Base-by-base conservation (phyloP, 108 stramenopile genomes). In the Cyclostephanos invisitatus region DNA sequence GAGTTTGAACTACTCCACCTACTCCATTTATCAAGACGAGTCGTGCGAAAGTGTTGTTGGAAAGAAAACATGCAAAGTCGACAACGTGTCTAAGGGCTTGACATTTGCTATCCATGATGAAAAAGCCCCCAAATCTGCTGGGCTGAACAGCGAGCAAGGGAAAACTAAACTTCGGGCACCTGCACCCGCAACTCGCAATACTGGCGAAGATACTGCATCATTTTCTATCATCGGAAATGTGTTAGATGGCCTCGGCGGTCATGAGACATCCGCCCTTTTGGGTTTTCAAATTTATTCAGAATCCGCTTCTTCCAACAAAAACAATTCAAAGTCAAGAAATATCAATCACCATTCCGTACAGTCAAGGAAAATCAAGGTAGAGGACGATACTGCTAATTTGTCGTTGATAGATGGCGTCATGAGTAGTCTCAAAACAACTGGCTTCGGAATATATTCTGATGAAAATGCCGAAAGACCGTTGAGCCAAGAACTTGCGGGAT, bases 131-230 rank as follows among this genome's bases (percentile, higher is more conserved):
- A 10, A 14, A 1, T 14, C n/a, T 54, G 53, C 15, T 5, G 0
- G 22, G 15, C 42, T 32, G 4, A 32, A 4, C 32, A 4, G 32
- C 32, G 32, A 32, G 32, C 2, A 32, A 32, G 32, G 32, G 3
- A 32, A 32, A 32, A 32, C 4, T 32, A 32, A 60, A 17, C 57
- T 37, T 11, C 63, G 42, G 50, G 22, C 20, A 10, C n/a, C 38
- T 7, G n/a, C 60, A 53, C 22, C 36, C 21, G 72, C 46, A 38
- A 24, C 51, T 27, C 15, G 7, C 36, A 37, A 40, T 18, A 29
- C 42, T 21, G 75, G 75, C 38, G 89, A 78, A 18, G 88, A 84
- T 36, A 86, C 85, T 44, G 89, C 85, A 32, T 73, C 85, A 2
- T 59, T 86, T 12, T 85, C 88, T 12, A 66, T 85, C 17, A 70